Conservation (phyloP, 2,329 filamentous ascomycete genomes). For the Diplodia scrobiculata region DNA sequence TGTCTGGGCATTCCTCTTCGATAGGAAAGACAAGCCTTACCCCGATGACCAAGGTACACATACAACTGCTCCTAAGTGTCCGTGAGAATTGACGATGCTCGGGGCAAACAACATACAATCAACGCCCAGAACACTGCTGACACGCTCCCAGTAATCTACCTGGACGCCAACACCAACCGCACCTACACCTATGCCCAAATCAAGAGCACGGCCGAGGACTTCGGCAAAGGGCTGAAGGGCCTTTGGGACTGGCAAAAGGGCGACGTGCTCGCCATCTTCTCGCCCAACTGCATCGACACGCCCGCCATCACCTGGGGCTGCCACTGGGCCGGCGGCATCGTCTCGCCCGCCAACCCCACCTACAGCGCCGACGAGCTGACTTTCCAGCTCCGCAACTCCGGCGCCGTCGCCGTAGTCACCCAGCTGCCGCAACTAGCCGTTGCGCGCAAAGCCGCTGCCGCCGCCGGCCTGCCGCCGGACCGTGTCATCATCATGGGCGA, state of each 20-base stretch:
- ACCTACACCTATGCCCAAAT: constrained; percentile 72
- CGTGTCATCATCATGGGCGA: constrained; percentile 77
- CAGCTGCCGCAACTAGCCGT: constrained; percentile 67
- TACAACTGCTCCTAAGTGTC: constrained; percentile 15
- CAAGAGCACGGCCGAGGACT: constrained; percentile 67
- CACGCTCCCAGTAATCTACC: constrained; percentile 66
- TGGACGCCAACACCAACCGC: constrained; percentile 69
- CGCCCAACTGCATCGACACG: constrained; percentile 84
- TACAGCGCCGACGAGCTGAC: constrained; percentile 83
- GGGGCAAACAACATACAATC: constrained; percentile 6
- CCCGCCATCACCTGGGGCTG: constrained; percentile 75
- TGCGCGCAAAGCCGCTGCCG: constrained; percentile 67
- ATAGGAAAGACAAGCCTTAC: constrained; percentile 65
- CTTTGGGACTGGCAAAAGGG: constrained; percentile 77
- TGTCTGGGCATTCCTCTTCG: constrained; percentile 77
- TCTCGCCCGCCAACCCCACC: constrained; percentile 84
- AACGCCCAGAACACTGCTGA: constrained; percentile 26
- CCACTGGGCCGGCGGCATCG: constrained; percentile 78
- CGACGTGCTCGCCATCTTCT: constrained; percentile 80
- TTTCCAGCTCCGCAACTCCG: constrained; percentile 78
- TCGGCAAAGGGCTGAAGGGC: constrained; percentile 76
- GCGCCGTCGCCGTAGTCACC: constrained; percentile 73
- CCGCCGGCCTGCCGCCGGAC: constrained; percentile 69
- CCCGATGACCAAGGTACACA: constrained; percentile 70
- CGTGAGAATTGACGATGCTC: neutral